phyloP scores from a whole-genome alignment of 2,329 filamentous ascomycete genomes.

The Alternaria brassicicola region DNA sequence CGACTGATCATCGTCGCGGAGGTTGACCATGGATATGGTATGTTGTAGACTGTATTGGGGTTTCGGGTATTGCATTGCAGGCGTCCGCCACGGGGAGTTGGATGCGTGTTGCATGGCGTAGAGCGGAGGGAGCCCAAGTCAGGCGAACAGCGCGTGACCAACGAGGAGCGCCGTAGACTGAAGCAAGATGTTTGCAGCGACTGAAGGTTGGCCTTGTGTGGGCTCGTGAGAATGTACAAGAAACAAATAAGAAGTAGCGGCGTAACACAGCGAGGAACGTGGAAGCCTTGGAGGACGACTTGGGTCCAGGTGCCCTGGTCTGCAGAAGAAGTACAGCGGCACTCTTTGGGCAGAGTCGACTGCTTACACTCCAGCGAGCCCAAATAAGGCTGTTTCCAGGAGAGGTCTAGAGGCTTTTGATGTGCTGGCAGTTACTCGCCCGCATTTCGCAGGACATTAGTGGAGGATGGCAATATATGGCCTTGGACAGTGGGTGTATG shows the following conservation, averaged over 20 bases:
- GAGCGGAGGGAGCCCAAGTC: conserved; percentile 23
- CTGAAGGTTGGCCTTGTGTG: conserved; percentile 14
- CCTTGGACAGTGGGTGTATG: conserved; percentile 35
- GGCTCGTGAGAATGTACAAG: conserved; percentile 28
- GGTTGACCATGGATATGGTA: conserved; percentile 50
- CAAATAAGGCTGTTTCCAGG: conserved; percentile 38
- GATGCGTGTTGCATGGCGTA: conserved; percentile 45
- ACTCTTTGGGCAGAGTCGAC: conserved; percentile 24
- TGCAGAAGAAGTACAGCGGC: conserved; percentile 44
- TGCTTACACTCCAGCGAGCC: conserved; percentile 30
- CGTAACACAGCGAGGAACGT: conserved; percentile 30
- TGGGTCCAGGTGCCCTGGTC: conserved; percentile 38
- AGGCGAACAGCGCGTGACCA: conserved; percentile 31
- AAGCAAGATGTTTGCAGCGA: conserved; percentile 19
- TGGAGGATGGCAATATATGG: conserved; percentile 47
- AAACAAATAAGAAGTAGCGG: conserved; percentile 41
- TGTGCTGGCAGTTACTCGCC: conserved; percentile 49
- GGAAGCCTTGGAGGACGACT: conserved; percentile 33
- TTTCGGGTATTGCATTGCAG: conserved; percentile 40
- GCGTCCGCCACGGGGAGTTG: conserved; percentile 45
- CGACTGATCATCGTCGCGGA: conserved; percentile 44
- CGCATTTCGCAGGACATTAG: conserved; percentile 48
- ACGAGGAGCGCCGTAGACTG: conserved; percentile 27
- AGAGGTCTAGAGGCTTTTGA: conserved; percentile 43
- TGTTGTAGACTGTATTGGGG: conserved; percentile 46